Evolutionary conservation across 2,329 filamentous ascomycete genomes (phyloP).

Genomic region (Ophiostoma sp.): DNA sequence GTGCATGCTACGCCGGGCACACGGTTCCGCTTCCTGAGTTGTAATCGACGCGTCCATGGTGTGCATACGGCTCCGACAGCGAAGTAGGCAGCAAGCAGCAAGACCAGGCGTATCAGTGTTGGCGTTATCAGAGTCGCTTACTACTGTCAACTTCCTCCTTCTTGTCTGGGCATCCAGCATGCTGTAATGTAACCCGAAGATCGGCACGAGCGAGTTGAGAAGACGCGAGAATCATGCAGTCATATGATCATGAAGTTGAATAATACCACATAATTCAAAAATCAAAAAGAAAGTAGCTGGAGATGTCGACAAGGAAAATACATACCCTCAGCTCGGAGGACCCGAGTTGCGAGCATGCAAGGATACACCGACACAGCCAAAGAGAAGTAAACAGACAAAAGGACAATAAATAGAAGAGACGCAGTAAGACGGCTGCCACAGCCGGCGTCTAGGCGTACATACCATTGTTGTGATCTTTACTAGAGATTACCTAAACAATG

Average conservation of each 20-base stretch:
- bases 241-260: no score
- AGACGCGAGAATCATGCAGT: no score
- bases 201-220: neutral
- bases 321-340: no score
- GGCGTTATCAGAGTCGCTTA: no score
- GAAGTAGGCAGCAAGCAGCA: no score
- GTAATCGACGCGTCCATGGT: neutral
- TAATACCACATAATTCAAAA: no score
- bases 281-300: no score
- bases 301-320: no score
- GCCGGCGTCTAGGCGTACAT: neutral
- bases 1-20: neutral
- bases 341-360: no score
- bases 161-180: conserved; percentile 1
- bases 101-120: no score
- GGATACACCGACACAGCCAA: no score
- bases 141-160: neutral
- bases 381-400: neutral
- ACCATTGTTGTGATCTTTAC: neutral
- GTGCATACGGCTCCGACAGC: neutral
- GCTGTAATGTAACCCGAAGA: neutral
- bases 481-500: neutral
- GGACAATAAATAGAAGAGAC: neutral
- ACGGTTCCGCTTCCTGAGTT: neutral
- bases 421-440: neutral